Conservation (phyloP, 805 yeast genomes). For the Wickerhamomyces hampshirensis region DNA sequence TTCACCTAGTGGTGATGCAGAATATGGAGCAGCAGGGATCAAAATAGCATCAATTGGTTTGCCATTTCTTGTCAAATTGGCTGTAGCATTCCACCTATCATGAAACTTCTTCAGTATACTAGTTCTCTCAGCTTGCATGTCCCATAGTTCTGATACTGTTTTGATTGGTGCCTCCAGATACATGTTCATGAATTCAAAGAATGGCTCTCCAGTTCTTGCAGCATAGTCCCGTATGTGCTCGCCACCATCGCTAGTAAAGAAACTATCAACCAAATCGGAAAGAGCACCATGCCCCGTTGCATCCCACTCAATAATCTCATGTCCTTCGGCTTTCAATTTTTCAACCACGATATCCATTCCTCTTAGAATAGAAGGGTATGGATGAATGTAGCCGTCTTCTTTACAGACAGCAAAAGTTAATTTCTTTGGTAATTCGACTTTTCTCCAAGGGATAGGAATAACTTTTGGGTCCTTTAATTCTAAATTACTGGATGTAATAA, state of each 20-base stretch:
- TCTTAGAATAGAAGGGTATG: conserved; percentile 45
- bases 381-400: conserved; percentile 41
- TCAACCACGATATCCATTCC: conserved; percentile 34
- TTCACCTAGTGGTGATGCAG: conserved; percentile 30
- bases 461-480: conserved; percentile 39
- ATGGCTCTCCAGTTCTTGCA: conserved; percentile 39
- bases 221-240: conserved; percentile 30
- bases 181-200: conserved; percentile 37
- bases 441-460: conserved; percentile 38
- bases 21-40: conserved; percentile 33
- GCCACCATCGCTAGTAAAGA: conserved; percentile 38
- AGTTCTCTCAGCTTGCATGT: conserved; percentile 36
- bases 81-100: conserved; percentile 39
- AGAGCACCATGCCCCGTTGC: conserved; percentile 35
- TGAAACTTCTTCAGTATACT: conserved; percentile 33
- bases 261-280: conserved; percentile 28
- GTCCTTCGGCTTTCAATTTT: conserved; percentile 38
- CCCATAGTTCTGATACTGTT: conserved; percentile 38
- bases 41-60: conserved; percentile 44
- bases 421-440: conserved; percentile 28
- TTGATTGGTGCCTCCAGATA: conserved; percentile 32
- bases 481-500: conserved; percentile 32
- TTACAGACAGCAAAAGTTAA: conserved; percentile 37
- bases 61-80: conserved; percentile 30
- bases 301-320: conserved; percentile 45